Base-by-base conservation (phyloP, 108 stramenopile species). In the Pseudonitzschia delicatissima region DNA sequence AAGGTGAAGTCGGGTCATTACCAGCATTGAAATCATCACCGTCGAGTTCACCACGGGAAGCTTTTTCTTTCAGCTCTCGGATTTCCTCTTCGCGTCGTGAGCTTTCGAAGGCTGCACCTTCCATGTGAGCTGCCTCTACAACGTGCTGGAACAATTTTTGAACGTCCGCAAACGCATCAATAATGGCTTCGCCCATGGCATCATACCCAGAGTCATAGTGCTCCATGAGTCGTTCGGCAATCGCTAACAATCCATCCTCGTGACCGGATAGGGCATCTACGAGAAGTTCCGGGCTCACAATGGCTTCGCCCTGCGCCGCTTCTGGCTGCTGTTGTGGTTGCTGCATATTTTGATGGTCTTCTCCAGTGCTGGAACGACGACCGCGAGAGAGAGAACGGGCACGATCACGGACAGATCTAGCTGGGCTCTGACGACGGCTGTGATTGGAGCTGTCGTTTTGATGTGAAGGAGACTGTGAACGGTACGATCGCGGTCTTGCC, bases 71-170 rank as follows among this genome's bases (percentile, higher is more conserved):
- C 31, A 66, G 36, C 51, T 77, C 77, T 39, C 64, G 61, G 69
- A 88, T 69, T 66, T 92, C 91, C 20, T 69, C 80, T 65, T 88
- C 86, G 7, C 84, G 64, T 35, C 87, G 42, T 29, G 71, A 71
- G 25, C 85, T 69, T 77, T 93, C 91, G 69, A 89, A 86, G 36
- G 91, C 91, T 9, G 91, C 91, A n/a, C 91, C 91, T 80, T 93
- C 91, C 87, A 90, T 88, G 71, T 93, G 91, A 4, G 91, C 91
- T 29, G 91, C 91, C 51, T 93, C 91, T 4, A 93, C 91, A 44
- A 90, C 91, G 62, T 93, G 91, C 51, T 93, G 91, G 74, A 93
- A 93, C 12, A 93, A 63, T 61, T 86, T 85, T 62, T 93, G 91
- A 7, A 88, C 87, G 68, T 93, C 91, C 9, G 87, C 86, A 80